Evolutionary conservation across 768 basidiomycete genomes (phyloP), one percentile per base, ranked within the genome.

Genomic region (Mycena leptocephala): DNA sequence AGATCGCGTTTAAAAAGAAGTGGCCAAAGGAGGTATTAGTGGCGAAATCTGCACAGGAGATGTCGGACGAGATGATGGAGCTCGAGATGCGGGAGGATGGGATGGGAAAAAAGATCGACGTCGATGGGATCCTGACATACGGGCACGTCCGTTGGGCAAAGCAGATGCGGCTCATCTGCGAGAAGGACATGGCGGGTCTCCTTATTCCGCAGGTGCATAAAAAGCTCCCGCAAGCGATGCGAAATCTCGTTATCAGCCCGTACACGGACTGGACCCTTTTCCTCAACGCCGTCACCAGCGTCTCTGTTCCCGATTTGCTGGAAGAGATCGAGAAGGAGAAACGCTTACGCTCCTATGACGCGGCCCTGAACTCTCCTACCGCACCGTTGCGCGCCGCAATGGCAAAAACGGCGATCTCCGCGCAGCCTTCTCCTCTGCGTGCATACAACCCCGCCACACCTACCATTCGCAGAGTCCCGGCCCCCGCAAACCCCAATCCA

Each of bases 181-280:
- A 16, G 24, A 65, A 65, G 63, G 63, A 65, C 30, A 65, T 41
- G 41, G 16, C 43, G 5, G 63, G 63, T 6, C 35, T 43, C 14
- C 24, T 65, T 10, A 65, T 65, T 65, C 63, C 63, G 30, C 63
- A 65, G 63, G 63, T 65, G 43, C 41, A 41, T 26, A 41, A n/a
- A 32, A 28, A 46, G 24, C 43, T 65, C 20, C 63, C 63, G n/a
- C 37, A 30, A 14, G 39, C 63, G 43, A 48, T 65, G 39, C 39
- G 63, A 3, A 46, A 30, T 65, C 3, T 51, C 18, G 48, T 51
- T 22, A 24, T 18, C 48, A 51, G 48, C 11, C 2, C 22, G 5
- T 24, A 51, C n/a, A 65, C 39, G 9, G 30, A 24, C 37, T 65
- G 63, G 63, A 10, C 39, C 7, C 2, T n/a, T 9, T 65, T 65